Evolutionary conservation across 2,329 filamentous ascomycete genomes (phyloP), one percentile per base, ranked within the genome.

Genomic region (Ceratocystis destructans): DNA sequence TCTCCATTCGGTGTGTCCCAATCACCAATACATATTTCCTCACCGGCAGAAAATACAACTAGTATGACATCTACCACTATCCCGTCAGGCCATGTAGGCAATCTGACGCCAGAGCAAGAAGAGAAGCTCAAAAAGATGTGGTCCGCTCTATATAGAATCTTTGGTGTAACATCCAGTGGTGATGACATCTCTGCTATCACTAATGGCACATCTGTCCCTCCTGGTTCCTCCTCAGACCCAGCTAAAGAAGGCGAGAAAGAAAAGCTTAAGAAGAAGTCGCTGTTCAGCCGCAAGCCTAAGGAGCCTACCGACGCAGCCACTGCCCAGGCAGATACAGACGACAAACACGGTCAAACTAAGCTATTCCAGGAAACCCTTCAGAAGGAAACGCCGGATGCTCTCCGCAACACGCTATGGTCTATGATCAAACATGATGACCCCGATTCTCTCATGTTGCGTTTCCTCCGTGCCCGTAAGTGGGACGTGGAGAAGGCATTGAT

Each of bases 371-470:
- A 93, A 50, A 90, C 90, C 0, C 76, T 99, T 8, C 86, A 87
- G 62, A 89, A 83, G 68, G 83, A 88, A 72, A 82, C 85, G 0
- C 89, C 93, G 0, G 90, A 95, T 72, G 82, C 87, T 55, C 84
- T 99, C 70, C 85, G 91, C 64, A 79, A 81, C 17, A 87, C 91
- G 0, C 88, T 97, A 73, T 97, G 94, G 94, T 83, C 79, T 70
- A 96, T 96, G 90, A 84, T 93, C 67, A 99, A 97, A 79, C 87
- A 94, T 72, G 94, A 99, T 73, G 85, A 97, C 73, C 94, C 94
- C 0, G 94, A 99, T 76, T 88, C 87, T 1, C 79, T 95, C 20
- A 77, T 93, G 17, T 77, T 96, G 67, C 85, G 91, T 53, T 96
- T 96, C 75, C 79, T 96, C 66, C 82, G 91, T 64, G 91, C 91